Base-by-base conservation (phyloP, 1,284 basidiomycete species). In the Tilletia horrida region DNA sequence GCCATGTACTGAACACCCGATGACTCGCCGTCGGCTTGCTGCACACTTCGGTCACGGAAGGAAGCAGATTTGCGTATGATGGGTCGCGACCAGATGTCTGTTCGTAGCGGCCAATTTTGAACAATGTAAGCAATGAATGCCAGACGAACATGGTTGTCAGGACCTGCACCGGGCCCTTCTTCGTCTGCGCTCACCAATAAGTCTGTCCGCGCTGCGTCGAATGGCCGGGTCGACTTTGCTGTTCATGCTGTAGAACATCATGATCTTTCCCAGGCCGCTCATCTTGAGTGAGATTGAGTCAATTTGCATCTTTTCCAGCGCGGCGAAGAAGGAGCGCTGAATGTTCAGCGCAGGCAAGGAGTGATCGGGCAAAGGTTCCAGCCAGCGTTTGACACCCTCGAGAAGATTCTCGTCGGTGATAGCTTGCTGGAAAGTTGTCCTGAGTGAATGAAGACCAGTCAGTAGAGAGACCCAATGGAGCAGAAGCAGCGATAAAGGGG, bases 271-370 rank as follows among this genome's bases (percentile, higher is more conserved):
- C 4, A 99, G 86, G 0, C 89, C 88, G 2, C 91, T 91, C 82
- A 95, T 92, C 82, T 95, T 95, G 74, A 99, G 88, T 16, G 92
- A 91, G 62, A 89, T 84, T 21, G 89, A 90, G 83, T 97, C 95
- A 77, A 97, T 93, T 75, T 91, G 90, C 90, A 97, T 92, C 84
- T 84, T 70, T 42, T 77, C 76, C 25, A 98, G 85, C 64, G 90
- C 87, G 50, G 88, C 86, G 83, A 98, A 94, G 73, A 98, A 88
- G 66, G 94, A 91, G 65, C 89, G 89, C 81, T 97, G 95, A 77
- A 98, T 97, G 82, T 95, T 97, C 65, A 97, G 87, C 2, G 93
- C 92, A 0, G 96, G 95, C 4, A 99, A 87, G 1, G 92, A 94
- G 63, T 87, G 88, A 84, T 97, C 93, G 0, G 90, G 91, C 11